Evolutionary conservation across 257 asterid species (phyloP).

Genomic region (Capsicum chinense): DNA sequence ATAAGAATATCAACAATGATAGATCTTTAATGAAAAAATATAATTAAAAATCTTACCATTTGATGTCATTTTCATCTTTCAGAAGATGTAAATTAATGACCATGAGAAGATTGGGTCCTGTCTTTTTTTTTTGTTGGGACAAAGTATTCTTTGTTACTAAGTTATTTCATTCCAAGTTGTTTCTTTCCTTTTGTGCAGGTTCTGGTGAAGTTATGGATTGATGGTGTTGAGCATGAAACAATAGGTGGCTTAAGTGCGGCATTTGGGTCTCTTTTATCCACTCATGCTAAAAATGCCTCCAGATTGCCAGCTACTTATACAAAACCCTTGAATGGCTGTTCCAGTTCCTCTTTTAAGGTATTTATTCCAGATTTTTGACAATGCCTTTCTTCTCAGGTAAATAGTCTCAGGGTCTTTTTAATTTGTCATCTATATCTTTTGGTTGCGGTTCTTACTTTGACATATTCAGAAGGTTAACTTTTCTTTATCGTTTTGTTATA

Average conservation of each 20-base stretch:
- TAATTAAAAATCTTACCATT: not conserved
- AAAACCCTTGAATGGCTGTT: constrained; percentile 69
- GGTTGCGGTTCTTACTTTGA: not conserved
- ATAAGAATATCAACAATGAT: too few relatives aligned
- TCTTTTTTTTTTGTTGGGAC: not conserved
- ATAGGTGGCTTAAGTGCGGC: constrained; percentile 30
- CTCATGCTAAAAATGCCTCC: constrained; percentile 48
- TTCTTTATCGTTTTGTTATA: not conserved
- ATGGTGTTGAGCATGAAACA: constrained; percentile 27
- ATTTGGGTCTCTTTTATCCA: constrained; percentile 50
- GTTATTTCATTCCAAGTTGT: constrained; percentile 2
- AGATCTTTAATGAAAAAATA: too few relatives aligned
- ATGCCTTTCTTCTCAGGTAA: constrained; percentile 15
- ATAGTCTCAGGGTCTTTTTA: not conserved
- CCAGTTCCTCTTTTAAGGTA: constrained; percentile 65
- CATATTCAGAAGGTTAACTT: not conserved
- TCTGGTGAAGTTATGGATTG: constrained; percentile 29
- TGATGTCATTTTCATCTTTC: constrained; percentile 3
- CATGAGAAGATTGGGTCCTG: constrained; percentile 5
- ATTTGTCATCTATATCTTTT: not conserved
- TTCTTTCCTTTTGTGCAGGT: constrained; percentile 14
- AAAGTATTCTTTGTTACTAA: constrained; percentile 5
- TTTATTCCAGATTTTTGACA: constrained; percentile 22
- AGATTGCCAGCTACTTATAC: constrained; percentile 59
- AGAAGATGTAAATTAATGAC: constrained; percentile 8